Conservation (phyloP, 179 eudicot species). For the Carnegiea gigantea region DNA sequence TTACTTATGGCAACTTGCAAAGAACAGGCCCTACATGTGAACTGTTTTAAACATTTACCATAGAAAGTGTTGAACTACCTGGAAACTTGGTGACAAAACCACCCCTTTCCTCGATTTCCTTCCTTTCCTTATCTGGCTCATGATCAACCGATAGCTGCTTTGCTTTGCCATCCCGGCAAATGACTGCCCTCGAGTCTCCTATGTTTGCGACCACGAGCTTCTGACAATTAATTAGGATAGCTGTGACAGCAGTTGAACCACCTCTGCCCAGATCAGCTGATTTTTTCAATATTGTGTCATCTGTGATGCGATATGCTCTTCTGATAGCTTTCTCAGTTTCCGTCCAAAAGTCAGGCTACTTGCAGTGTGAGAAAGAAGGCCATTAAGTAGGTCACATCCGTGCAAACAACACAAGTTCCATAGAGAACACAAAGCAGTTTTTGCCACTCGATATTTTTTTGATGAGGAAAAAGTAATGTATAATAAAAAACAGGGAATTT, state of each 20-base stretch:
- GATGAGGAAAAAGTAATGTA: no score
- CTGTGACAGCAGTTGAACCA: constrained; percentile 84
- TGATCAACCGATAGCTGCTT: constrained; percentile 61
- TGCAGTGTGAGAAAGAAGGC: background rate
- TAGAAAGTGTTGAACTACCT: constrained; percentile 33
- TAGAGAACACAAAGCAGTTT: no score
- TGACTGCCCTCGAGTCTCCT: constrained; percentile 73
- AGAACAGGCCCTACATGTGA: no score
- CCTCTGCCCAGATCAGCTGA: constrained; percentile 62
- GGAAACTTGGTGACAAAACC: constrained; percentile 80
- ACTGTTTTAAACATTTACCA: no score
- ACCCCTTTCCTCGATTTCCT: constrained; percentile 60
- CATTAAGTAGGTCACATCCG: background rate
- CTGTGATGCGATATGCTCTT: constrained; percentile 52
- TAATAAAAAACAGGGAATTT: no score
- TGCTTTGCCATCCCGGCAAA: constrained; percentile 57
- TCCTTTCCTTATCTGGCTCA: constrained; percentile 61
- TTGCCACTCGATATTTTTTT: no score
- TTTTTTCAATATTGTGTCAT: constrained; percentile 40
- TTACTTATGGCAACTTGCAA: no score
- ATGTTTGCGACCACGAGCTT: constrained; percentile 68
- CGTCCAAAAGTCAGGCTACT: constrained; percentile 55
- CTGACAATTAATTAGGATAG: constrained; percentile 57
- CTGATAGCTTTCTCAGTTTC: constrained; percentile 52
- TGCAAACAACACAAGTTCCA: no score